Conservation (phyloP, 192 early-diverging fungal species). For the Mortierella alpina region DNA sequence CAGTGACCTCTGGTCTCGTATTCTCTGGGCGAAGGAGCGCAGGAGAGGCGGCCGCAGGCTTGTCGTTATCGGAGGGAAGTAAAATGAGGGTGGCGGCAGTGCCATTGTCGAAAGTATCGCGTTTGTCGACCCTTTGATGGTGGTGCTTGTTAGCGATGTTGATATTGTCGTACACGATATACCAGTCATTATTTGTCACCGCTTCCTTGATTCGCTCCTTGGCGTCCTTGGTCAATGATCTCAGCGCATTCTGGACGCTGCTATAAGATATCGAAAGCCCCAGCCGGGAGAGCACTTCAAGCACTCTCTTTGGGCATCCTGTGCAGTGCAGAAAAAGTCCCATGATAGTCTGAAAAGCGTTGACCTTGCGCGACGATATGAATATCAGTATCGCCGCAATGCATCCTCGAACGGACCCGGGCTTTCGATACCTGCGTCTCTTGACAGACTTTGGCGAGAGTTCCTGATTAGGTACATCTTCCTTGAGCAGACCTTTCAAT, state of each 20-base stretch:
- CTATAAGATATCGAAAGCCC: slow-evolving; percentile 28
- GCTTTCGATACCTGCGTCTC: slow-evolving; percentile 8
- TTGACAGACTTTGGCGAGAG: background rate
- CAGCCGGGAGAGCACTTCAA: slow-evolving; percentile 8
- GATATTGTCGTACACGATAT: slow-evolving; percentile 27
- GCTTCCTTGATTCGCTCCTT: background rate
- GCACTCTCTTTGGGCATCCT: slow-evolving; percentile 11
- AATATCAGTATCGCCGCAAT: slow-evolving; percentile 23
- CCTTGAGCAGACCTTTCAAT: slow-evolving; percentile 17
- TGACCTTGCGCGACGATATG: slow-evolving; percentile 14
- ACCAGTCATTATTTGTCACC: background rate
- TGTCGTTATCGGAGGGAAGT: slow-evolving; percentile 11
- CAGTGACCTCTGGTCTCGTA: background rate
- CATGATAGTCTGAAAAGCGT: slow-evolving; percentile 25
- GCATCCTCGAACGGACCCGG: slow-evolving; percentile 22
- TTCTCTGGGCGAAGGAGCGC: slow-evolving; percentile 21
- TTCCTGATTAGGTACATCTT: slow-evolving; percentile 15
- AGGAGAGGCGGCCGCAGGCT: slow-evolving; percentile 6
- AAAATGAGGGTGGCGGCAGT: slow-evolving; percentile 22
- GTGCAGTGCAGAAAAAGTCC: slow-evolving; percentile 18
- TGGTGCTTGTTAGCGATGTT: slow-evolving; percentile 22
- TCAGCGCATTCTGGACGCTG: slow-evolving; percentile 6
- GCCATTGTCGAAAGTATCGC: slow-evolving; percentile 21
- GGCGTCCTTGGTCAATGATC: slow-evolving; percentile 26
- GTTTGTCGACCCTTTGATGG: slow-evolving; percentile 17